phyloP scores from a whole-genome alignment of 139 green algal genomes.

The Picochlorum sp. region DNA sequence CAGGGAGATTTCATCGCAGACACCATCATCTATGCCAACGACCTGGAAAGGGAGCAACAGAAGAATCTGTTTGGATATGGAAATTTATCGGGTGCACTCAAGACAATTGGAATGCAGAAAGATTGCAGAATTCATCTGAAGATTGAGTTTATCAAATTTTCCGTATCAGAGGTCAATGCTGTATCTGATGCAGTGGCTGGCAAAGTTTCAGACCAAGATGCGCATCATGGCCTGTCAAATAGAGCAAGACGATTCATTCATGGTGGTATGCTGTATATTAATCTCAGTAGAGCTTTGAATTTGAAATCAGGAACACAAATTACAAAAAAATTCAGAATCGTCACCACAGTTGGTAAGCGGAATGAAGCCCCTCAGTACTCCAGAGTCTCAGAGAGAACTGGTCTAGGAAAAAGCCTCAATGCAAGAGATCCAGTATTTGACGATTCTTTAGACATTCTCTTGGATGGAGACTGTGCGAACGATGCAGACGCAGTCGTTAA shows the following conservation, averaged over 20 bases:
- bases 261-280: slow-evolving; percentile 24
- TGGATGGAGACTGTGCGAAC: slow-evolving; percentile 13
- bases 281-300: slow-evolving; percentile 11
- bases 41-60: too few relatives aligned
- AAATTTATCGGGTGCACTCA: too few relatives aligned
- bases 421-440: slow-evolving; percentile 27
- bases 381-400: slow-evolving; percentile 13
- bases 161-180: not conserved
- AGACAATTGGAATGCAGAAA: too few relatives aligned
- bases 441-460: slow-evolving; percentile 18
- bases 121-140: too few relatives aligned
- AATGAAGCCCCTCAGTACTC: not conserved
- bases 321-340: slow-evolving; percentile 2
- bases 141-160: slow-evolving; percentile 12
- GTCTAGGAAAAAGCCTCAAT: slow-evolving; percentile 6
- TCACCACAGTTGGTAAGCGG: not conserved
- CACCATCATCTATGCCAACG: too few relatives aligned
- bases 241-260: not conserved
- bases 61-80: too few relatives aligned
- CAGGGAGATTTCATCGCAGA: too few relatives aligned
- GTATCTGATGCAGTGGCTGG: not conserved
- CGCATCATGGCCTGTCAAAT: not conserved
- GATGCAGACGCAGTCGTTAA: slow-evolving; percentile 4
- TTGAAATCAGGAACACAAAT: slow-evolving; percentile 1
- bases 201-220: slow-evolving; percentile 3